Percentiles rank a stretch among this genome's conserved stretches.
Evolutionary conservation across 495 filamentous ascomycete genomes (phyloP).

Genomic region (Aspergillus egyptiacus): DNA sequence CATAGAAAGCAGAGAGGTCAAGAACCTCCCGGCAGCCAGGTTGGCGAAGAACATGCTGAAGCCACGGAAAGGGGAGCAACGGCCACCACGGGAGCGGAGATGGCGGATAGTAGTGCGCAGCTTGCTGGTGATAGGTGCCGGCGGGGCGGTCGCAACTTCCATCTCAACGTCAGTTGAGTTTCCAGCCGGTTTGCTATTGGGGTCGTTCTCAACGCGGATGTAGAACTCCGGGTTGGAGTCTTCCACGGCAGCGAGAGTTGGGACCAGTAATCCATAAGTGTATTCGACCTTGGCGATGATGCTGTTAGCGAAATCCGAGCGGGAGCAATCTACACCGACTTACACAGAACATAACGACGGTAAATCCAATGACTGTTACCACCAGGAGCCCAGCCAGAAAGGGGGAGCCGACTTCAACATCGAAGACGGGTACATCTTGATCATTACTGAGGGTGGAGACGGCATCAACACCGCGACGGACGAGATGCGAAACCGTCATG

Average conservation of each 20-base stretch:
- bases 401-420: constrained; percentile 14
- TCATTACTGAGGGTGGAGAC: constrained; percentile 13
- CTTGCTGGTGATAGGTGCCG: constrained; percentile 53
- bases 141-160: constrained; percentile 19
- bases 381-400: constrained; percentile 17
- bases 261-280: constrained; percentile 52
- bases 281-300: constrained; percentile 41
- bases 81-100: constrained; percentile 50
- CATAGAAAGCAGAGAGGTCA: constrained; percentile 24
- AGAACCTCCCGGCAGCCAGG: constrained; percentile 24
- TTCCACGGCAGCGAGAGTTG: constrained; percentile 58
- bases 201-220: constrained; percentile 38
- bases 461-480: constrained; percentile 28
- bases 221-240: constrained; percentile 54
- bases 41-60: constrained; percentile 34
- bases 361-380: constrained; percentile 18
- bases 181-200: constrained; percentile 28
- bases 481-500: constrained; percentile 24
- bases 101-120: constrained; percentile 53
- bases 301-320: neutral
- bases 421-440: constrained; percentile 15
- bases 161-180: constrained; percentile 32
- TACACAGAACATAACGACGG: constrained; percentile 19
- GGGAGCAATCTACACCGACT: constrained; percentile 1
- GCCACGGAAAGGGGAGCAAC: constrained; percentile 54